These are phyloP conservation scores for Epicoccum sorghinum DNA, from an alignment of 2,329 filamentous ascomycete species.

Conservation along the genomic window DNA sequence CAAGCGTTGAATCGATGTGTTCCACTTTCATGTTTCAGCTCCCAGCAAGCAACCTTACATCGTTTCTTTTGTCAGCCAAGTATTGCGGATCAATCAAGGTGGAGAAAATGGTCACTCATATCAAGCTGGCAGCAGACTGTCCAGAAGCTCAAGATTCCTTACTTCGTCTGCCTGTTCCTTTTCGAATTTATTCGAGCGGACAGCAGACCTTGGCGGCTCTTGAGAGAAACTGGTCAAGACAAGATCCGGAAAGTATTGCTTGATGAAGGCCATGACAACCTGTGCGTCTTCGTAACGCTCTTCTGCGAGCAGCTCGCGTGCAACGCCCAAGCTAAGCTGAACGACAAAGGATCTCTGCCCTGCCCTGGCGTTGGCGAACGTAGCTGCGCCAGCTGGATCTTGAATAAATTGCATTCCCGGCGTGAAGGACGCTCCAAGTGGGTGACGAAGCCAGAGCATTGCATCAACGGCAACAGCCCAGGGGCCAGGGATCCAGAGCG, in stretches of 20 bases:
- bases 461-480: constrained; percentile 32
- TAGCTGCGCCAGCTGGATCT: constrained; percentile 25
- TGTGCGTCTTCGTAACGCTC: constrained; percentile 38
- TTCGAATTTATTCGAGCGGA: constrained; percentile 1
- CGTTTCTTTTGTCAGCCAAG: not conserved
- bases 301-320: constrained; percentile 37
- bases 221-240: constrained; percentile 24
- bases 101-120: not conserved
- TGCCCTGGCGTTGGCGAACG: constrained; percentile 12
- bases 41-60: not conserved
- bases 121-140: constrained; percentile 33
- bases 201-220: not conserved
- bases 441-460: constrained; percentile 41
- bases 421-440: constrained; percentile 23
- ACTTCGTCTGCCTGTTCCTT: constrained; percentile 18
- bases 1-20: too few relatives aligned
- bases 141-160: constrained; percentile 34
- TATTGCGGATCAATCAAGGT: not conserved
- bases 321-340: constrained; percentile 38
- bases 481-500: constrained; percentile 27
- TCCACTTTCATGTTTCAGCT: not conserved
- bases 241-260: constrained; percentile 41
- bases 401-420: constrained; percentile 35
- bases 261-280: constrained; percentile 36
- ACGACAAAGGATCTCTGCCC: constrained; percentile 32